Base-by-base conservation (phyloP, 2,329 filamentous ascomycete genomes). In the Biscogniauxia sp. region DNA sequence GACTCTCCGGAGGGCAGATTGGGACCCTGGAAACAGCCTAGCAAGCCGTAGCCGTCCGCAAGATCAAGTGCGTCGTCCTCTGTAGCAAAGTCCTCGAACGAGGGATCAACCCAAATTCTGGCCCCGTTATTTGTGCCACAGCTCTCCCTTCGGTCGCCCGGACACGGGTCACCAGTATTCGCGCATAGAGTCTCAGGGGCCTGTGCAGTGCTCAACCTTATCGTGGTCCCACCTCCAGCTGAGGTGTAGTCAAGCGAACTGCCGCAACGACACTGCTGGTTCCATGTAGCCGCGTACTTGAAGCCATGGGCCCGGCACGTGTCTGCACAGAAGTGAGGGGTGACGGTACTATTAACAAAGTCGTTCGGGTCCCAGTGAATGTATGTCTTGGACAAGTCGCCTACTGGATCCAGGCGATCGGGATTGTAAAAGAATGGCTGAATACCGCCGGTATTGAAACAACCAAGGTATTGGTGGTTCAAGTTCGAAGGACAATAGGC, bases 271-370 rank as follows among this genome's bases (percentile, higher is more conserved):
- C 72, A 74, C 5, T 26, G 25, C 52, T 66, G 62, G 45, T 68
- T 53, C 15, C 53, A 61, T 9, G 73, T 28, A 5, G 64, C 59
- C 8, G 69, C 32, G 28, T 65, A 71, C 45, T 69, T 70, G 63
- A 64, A 73, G n/a, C 71, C 72, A 17, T 66, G 65, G 1, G 63
- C 66, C 20, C 71, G 67, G 60, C 72, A 74, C 13, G 57, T 58
- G 11, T 58, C 50, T 13, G 62, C 55, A 55, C 72, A 74, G 58
- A 61, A 61, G 25, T 66, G 59, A 3, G 70, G 70, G 5, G 70
- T 71, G 6, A 65, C 51, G 1, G 72, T 73, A 50, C 57, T 64
- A 66, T 73, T 72, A 55, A 65, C 64, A 17, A 23, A 23, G 20
- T 66, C 64, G 55, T 65, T 67, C 5, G 26, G 60, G 57, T 68